Evolutionary conservation across 2,329 filamentous ascomycete genomes (phyloP).

Genomic region (Colletotrichum gloeosporioides): DNA sequence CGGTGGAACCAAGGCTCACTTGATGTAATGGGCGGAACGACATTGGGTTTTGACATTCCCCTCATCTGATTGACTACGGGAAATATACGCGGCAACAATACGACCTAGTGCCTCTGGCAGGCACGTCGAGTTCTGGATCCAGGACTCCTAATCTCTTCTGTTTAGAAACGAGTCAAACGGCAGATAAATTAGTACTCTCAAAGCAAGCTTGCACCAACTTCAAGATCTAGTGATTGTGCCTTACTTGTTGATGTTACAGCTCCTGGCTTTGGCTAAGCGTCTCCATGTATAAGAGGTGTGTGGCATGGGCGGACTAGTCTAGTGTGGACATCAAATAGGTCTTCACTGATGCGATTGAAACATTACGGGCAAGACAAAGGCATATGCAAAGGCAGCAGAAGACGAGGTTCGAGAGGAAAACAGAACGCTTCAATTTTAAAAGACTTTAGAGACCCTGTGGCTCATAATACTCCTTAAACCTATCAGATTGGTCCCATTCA

Average conservation of each 20-base stretch:
- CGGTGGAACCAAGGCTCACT: conserved; percentile 5
- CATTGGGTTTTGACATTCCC: not conserved
- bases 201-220: not conserved
- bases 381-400: not conserved
- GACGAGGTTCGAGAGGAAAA: not conserved
- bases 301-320: not conserved
- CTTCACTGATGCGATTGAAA: not conserved
- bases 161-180: not conserved
- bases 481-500: conserved; percentile 65
- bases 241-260: not conserved
- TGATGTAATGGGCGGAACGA: not conserved
- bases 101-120: not conserved
- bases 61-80: not conserved
- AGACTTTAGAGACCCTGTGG: conserved; percentile 40
- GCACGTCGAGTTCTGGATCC: not conserved
- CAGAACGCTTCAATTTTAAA: not conserved
- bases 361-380: not conserved
- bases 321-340: not conserved
- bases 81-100: not conserved
- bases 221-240: not conserved
- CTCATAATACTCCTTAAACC: conserved; percentile 76
- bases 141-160: not conserved
- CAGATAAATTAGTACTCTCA: not conserved
- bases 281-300: not conserved
- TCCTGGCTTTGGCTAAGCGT: not conserved